These are phyloP conservation scores for Fusarium sp. DNA, from an alignment of 2,329 filamentous ascomycete species.

Conservation along the genomic window DNA sequence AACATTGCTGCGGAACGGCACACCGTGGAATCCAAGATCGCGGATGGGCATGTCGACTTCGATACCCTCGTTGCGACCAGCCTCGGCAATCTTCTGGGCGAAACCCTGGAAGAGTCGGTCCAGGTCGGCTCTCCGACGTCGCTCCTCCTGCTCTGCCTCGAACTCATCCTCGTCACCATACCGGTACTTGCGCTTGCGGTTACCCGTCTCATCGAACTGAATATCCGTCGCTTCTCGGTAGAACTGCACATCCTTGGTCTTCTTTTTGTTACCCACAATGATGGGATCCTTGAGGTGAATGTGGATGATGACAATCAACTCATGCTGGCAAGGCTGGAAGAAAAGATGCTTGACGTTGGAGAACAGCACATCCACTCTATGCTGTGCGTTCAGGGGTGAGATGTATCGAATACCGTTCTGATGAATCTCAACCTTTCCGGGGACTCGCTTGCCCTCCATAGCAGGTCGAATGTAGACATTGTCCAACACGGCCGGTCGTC, in stretches of 20 bases:
- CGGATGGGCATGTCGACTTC: conserved; percentile 97
- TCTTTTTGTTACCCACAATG: conserved; percentile 96
- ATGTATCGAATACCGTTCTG: conserved; percentile 98
- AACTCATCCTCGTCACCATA: conserved; percentile 99
- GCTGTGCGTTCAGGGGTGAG: conserved; percentile 81
- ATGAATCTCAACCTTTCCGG: conserved; percentile 96
- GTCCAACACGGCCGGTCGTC: conserved; percentile 88
- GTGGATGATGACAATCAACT: conserved; percentile 97
- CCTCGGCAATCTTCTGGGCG: conserved; percentile 96
- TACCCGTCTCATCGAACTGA: conserved; percentile 98
- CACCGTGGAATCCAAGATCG: conserved; percentile 96
- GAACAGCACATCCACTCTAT: conserved; percentile 93
- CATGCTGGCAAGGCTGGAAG: conserved; percentile 97
- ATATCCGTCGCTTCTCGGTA: conserved; percentile 98
- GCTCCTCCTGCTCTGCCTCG: conserved; percentile 97
- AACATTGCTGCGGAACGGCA: conserved; percentile 95
- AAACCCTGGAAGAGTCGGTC: conserved; percentile 97
- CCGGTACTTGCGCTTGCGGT: conserved; percentile 95
- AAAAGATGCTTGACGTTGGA: conserved; percentile 99
- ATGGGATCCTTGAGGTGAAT: conserved; percentile 98
- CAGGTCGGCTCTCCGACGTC: conserved; percentile 88
- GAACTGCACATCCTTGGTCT: conserved; percentile 99
- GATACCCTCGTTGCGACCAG: conserved; percentile 88
- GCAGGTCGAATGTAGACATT: conserved; percentile 96
- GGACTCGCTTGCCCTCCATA: conserved; percentile 95